These are phyloP conservation scores for Phaeolepiota aurea DNA, from an alignment of 768 basidiomycete species.

Conservation along the genomic window DNA sequence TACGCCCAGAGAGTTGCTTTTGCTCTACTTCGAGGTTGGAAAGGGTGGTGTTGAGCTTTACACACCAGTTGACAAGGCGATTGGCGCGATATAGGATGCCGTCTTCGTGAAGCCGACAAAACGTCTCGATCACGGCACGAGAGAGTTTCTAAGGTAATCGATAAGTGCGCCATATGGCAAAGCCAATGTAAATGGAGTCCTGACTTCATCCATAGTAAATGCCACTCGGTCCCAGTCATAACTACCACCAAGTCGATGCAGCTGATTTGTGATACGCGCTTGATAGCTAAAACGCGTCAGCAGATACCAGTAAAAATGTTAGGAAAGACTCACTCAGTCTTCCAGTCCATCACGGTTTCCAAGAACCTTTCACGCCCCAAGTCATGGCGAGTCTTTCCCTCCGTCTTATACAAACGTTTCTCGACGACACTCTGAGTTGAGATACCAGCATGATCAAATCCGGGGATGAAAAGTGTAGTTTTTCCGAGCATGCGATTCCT, in stretches of 20 bases:
- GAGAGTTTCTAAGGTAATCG: constrained; percentile 47
- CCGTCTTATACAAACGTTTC: constrained; percentile 77
- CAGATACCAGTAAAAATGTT: not conserved
- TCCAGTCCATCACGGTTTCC: constrained; percentile 91
- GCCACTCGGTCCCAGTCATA: constrained; percentile 93
- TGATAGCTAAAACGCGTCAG: constrained; percentile 61
- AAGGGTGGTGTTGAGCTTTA: constrained; percentile 87
- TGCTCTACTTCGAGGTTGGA: constrained; percentile 99
- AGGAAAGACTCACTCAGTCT: constrained; percentile 68
- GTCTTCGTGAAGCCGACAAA: constrained; percentile 86
- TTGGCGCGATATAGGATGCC: constrained; percentile 93
- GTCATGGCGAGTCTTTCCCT: constrained; percentile 83
- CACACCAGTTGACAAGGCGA: constrained; percentile 97
- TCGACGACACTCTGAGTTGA: constrained; percentile 98
- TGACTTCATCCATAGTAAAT: constrained; percentile 90
- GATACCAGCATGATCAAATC: constrained; percentile 98
- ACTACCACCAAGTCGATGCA: constrained; percentile 83
- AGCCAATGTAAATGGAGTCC: constrained; percentile 11
- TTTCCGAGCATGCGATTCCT: constrained; percentile 92
- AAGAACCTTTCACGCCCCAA: constrained; percentile 92
- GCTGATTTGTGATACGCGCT: constrained; percentile 82
- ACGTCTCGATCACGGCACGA: constrained; percentile 85
- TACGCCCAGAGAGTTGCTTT: constrained; percentile 78
- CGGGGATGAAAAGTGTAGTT: constrained; percentile 84
- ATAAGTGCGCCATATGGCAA: not conserved